A percentile compares a stretch with the other conserved stretches of the same genome.
Evolutionary conservation across 108 stramenopile genomes (phyloP).

Genomic region (Mayamaea pseudoterrestris): DNA sequence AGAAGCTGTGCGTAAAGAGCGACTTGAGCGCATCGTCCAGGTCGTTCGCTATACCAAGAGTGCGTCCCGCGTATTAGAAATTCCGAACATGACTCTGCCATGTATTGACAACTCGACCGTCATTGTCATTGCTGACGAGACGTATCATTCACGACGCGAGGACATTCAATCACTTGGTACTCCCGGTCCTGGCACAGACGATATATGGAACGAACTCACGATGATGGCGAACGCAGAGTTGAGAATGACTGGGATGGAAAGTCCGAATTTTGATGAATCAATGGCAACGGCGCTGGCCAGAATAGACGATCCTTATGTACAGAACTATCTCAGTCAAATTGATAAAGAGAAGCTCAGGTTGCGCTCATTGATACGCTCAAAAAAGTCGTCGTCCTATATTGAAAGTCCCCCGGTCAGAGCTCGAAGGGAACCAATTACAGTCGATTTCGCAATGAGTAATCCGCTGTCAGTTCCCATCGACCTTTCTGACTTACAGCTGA

Average conservation of each 20-base stretch:
- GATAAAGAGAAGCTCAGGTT: slow-evolving; percentile 58
- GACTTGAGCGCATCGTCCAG: slow-evolving; percentile 28
- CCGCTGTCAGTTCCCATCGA: slow-evolving; percentile 50
- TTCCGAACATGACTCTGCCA: slow-evolving; percentile 61
- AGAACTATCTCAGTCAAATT: slow-evolving; percentile 51
- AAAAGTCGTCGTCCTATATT: slow-evolving; percentile 29
- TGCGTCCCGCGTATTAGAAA: slow-evolving; percentile 49
- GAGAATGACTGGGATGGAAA: slow-evolving; percentile 9
- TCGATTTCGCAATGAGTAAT: slow-evolving; percentile 47
- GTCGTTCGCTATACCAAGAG: slow-evolving; percentile 28
- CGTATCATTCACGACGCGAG: slow-evolving; percentile 1
- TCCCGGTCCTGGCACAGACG: slow-evolving; percentile 10
- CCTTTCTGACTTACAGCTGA: slow-evolving; percentile 55
- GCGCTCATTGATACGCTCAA: slow-evolving; percentile 36
- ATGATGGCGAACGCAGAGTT: slow-evolving; percentile 53
- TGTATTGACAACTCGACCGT: slow-evolving; percentile 48
- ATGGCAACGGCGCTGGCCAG: slow-evolving; percentile 22
- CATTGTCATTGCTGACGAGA: slow-evolving; percentile 14
- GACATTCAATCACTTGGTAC: slow-evolving; percentile 4
- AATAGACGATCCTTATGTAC: slow-evolving; percentile 43
- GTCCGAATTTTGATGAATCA: slow-evolving; percentile 17
- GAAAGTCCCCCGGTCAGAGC: slow-evolving; percentile 37
- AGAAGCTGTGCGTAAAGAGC: slow-evolving; percentile 14
- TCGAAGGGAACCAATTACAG: slow-evolving; percentile 55
- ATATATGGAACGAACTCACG: slow-evolving; percentile 58